phyloP scores from a whole-genome alignment of 1,284 basidiomycete species.

The Bjerkandera adusta region DNA sequence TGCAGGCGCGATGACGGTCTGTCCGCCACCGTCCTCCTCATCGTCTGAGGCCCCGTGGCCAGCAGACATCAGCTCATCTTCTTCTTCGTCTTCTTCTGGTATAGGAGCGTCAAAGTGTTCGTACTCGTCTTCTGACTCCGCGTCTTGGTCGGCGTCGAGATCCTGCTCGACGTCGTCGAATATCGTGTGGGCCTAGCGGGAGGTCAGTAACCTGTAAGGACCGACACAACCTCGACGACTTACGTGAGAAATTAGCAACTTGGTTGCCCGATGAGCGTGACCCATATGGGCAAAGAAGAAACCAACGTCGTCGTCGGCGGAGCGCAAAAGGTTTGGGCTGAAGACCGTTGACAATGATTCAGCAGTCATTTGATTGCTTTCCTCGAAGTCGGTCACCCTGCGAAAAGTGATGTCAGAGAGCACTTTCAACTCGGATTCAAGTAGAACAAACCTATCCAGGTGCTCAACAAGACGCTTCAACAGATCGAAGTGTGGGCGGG shows the following conservation, averaged over 20 bases:
- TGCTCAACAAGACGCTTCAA: constrained; percentile 76
- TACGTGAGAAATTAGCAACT: constrained; percentile 77
- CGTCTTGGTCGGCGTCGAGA: constrained; percentile 36
- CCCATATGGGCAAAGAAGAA: constrained; percentile 79
- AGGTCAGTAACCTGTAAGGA: constrained; percentile 26
- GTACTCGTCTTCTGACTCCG: constrained; percentile 40
- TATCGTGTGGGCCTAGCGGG: constrained; percentile 37
- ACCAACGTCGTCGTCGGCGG: constrained; percentile 70
- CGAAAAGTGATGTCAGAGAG: neutral
- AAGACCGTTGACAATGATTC: constrained; percentile 82
- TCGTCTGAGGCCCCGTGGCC: constrained; percentile 6
- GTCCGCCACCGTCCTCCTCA: neutral
- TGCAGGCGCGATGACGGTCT: constrained; percentile 8
- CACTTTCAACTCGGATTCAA: neutral
- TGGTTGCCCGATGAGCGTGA: constrained; percentile 70
- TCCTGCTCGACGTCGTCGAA: constrained; percentile 42
- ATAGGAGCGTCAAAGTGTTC: constrained; percentile 48
- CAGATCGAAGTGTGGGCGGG: constrained; percentile 70
- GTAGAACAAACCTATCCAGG: constrained; percentile 62
- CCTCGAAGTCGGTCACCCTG: constrained; percentile 82
- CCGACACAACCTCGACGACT: constrained; percentile 32
- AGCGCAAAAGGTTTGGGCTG: constrained; percentile 72
- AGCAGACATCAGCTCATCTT: constrained; percentile 24
- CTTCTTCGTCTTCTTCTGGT: constrained; percentile 46
- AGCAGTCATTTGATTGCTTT: constrained; percentile 83